Conservation (phyloP, 805 yeast genomes). For the Debaryomyces castellii region DNA sequence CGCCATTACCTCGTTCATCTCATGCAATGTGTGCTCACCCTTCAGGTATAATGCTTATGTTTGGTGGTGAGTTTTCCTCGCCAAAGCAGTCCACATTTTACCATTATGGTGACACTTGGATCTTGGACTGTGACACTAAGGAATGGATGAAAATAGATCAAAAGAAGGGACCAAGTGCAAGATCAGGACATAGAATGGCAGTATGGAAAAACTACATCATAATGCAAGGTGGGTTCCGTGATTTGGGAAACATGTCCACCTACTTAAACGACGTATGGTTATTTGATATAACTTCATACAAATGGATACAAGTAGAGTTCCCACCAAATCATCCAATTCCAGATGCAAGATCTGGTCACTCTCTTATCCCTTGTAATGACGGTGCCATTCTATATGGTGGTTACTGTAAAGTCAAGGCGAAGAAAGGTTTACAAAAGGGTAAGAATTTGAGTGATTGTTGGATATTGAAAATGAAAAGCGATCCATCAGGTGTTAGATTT, state of each 20-base stretch:
- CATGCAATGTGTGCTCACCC: slow-evolving; percentile 95
- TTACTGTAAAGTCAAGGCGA: slow-evolving; percentile 87
- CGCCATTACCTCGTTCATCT: slow-evolving; percentile 91
- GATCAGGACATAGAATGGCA: slow-evolving; percentile 91
- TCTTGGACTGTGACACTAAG: slow-evolving; percentile 75
- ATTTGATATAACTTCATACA: slow-evolving; percentile 83
- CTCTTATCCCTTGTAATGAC: slow-evolving; percentile 72
- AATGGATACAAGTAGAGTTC: slow-evolving; percentile 88
- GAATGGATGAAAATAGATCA: slow-evolving; percentile 89
- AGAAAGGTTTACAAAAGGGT: slow-evolving; percentile 86
- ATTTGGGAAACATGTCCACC: slow-evolving; percentile 78
- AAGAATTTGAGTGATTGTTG: slow-evolving; percentile 85
- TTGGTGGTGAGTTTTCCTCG: slow-evolving; percentile 96
- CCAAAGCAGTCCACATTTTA: slow-evolving; percentile 95
- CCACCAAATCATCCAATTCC: slow-evolving; percentile 81
- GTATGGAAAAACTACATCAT: slow-evolving; percentile 89
- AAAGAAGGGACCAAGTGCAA: slow-evolving; percentile 69
- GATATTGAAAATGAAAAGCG: slow-evolving; percentile 83
- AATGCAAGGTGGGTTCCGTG: slow-evolving; percentile 90
- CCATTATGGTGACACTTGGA: slow-evolving; percentile 96
- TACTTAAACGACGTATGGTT: slow-evolving; percentile 88
- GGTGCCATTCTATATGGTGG: slow-evolving; percentile 93
- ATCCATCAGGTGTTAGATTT: slow-evolving; percentile 75
- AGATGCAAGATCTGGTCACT: slow-evolving; percentile 92
- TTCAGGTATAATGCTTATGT: slow-evolving; percentile 77